Evolutionary conservation across 2,329 filamentous ascomycete species (phyloP), one percentile per base, ranked within the genome.

Genomic region (Xylariomycetidae sp.): DNA sequence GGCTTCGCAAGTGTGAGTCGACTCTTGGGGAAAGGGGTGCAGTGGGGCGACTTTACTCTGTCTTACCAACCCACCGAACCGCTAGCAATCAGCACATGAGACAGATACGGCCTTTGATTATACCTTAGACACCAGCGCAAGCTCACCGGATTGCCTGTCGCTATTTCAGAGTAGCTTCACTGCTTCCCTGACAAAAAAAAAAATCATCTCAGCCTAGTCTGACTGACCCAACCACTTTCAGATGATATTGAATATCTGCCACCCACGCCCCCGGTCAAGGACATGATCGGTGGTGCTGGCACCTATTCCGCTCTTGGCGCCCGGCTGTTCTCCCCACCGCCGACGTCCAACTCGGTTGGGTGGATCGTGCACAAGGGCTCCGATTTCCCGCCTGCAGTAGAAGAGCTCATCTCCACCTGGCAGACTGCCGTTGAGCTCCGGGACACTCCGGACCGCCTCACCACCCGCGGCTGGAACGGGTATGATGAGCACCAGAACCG

Each of bases 301-400:
- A 76, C 88, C 3, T 96, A 85, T 58, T 82, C 85, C 7, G 87
- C 88, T 6, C 67, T 96, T 6, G 92, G 92, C 14, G 92, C 92
- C 13, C 84, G 92, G 19, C 69, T 98, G 30, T 83, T 95, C 56
- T 90, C 87, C 4, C 85, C 86, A 3, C 63, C 70, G 19, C 70
- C 78, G 3, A 53, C 68, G 28, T 84, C 86, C 15, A 68, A 65
- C 23, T 70, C 74, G 3, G 77, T 96, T 5, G 87, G 86, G 43
- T 96, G 89, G 89, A 81, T 96, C 42, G 77, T 96, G 26, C 90
- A 98, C 59, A 76, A 79, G 50, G 92, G 92, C 19, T 82, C 76
- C 12, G 92, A 96, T 60, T 96, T 96, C 46, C 89, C 90, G 0
- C 43, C 65, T 0, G 62, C 72, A 10, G 67, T 94, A 32, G 71